Conservation (phyloP, 768 basidiomycete genomes). For the Mycena chlorophos region DNA sequence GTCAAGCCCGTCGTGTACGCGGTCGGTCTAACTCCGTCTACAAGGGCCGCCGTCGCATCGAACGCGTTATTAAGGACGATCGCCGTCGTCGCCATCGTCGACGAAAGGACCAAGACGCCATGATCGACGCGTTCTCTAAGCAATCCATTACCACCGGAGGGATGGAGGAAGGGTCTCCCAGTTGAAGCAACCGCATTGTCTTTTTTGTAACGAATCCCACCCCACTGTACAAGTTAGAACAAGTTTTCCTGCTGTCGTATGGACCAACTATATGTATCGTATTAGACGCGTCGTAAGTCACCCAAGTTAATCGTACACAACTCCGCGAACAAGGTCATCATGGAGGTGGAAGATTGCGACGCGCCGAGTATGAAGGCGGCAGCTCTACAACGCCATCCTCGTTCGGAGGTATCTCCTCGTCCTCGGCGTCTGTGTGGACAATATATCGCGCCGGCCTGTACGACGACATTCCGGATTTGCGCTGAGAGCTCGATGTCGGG, state of each 20-base stretch:
- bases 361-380: conserved; percentile 61
- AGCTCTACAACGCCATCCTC: conserved; percentile 64
- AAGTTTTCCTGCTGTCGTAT: not conserved
- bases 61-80: conserved; percentile 84
- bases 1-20: not conserved
- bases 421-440: conserved; percentile 70
- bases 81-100: conserved; percentile 76
- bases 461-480: conserved; percentile 59
- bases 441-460: conserved; percentile 57
- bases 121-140: conserved; percentile 77
- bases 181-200: not conserved
- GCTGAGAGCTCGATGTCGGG: conserved; percentile 41
- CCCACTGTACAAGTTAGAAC: not conserved
- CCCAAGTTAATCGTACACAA: not conserved
- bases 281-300: not conserved
- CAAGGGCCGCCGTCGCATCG: conserved; percentile 69
- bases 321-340: no score
- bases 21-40: conserved; percentile 15
- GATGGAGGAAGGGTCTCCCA: conserved; percentile 27
- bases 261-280: not conserved
- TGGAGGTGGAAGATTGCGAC: no score
- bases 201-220: not conserved
- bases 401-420: conserved; percentile 42
- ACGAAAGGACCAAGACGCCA: conserved; percentile 80
- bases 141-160: conserved; percentile 43